These are phyloP conservation scores for Trametes cubensis DNA, from an alignment of 768 basidiomycete genomes.

Conservation along the genomic window DNA sequence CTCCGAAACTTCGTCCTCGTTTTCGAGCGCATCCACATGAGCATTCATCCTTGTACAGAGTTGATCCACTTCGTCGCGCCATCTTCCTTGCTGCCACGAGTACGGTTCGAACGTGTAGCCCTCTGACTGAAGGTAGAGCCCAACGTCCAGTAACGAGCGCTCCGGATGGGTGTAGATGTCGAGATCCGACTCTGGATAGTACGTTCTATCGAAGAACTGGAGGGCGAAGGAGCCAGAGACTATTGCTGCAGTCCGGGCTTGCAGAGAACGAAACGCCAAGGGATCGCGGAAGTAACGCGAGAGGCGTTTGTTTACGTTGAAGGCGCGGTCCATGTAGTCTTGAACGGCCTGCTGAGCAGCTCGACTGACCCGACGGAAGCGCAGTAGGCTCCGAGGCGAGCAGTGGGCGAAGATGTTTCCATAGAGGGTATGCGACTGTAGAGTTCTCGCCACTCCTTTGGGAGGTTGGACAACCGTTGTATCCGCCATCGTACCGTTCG, in stretches of 20 bases:
- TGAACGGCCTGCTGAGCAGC: slow-evolving; percentile 20
- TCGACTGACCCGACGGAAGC: slow-evolving; percentile 26
- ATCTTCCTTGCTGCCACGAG: slow-evolving; percentile 27
- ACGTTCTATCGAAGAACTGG: slow-evolving; percentile 51
- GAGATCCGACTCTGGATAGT: slow-evolving; percentile 51
- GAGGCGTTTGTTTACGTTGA: slow-evolving; percentile 42
- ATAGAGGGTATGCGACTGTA: slow-evolving; percentile 1
- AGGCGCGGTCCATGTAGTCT: slow-evolving; percentile 34
- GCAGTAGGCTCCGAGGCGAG: slow-evolving; percentile 16
- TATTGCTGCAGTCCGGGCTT: slow-evolving; percentile 45
- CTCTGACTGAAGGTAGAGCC: slow-evolving; percentile 37
- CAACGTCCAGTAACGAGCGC: slow-evolving; percentile 35
- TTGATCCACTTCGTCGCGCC: slow-evolving; percentile 9
- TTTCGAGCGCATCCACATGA: background rate
- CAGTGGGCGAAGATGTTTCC: slow-evolving; percentile 19
- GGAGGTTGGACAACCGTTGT: too few species aligned
- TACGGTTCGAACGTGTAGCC: slow-evolving; percentile 37
- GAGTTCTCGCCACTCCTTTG: too few species aligned
- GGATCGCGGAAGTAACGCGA: slow-evolving; percentile 40
- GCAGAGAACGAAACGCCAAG: slow-evolving; percentile 47
- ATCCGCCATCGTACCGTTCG: too few species aligned
- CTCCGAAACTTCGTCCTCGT: background rate
- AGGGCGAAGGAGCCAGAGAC: slow-evolving; percentile 58
- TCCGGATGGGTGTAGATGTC: slow-evolving; percentile 50
- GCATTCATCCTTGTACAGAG: slow-evolving; percentile 5